Evolutionary conservation across 1,284 basidiomycete species (phyloP), one percentile per base, ranked within the genome.

Genomic region (Malassezia sp.): DNA sequence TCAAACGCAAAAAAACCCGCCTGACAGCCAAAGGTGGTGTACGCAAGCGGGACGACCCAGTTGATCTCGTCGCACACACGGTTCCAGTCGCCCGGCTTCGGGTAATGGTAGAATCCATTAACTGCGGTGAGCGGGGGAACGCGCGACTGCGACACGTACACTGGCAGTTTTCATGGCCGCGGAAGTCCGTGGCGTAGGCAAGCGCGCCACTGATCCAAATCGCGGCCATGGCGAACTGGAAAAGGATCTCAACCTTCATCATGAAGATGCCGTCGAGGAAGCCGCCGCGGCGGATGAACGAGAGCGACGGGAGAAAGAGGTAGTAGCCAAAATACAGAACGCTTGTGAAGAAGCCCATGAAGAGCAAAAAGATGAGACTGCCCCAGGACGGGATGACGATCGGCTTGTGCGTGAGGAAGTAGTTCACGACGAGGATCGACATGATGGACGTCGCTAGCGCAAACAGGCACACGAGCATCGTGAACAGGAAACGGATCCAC

Each of bases 91-190:
- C 42, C 48, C 0, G 71, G 71, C 52, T 71, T 66, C 14, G 66
- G 49, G 49, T 71, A 71, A 48, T 72, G 71, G 54, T 61, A 70
- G 53, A 71, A 72, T 2, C 71, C 71, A 39, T 72, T 69, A 47
- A 69, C n/a, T n/a, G n/a, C n/a, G n/a, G n/a, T n/a, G n/a, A n/a
- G n/a, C n/a, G n/a, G n/a, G n/a, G n/a, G n/a, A n/a, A n/a, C n/a
- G n/a, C n/a, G n/a, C n/a, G n/a, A n/a, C n/a, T n/a, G n/a, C n/a
- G n/a, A n/a, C n/a, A n/a, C n/a, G n/a, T n/a, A n/a, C n/a, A 70
- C 33, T 53, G 47, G 39, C 71, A 72, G 49, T 71, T 71, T 37
- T 72, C 70, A 18, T 50, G 47, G 1, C 71, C 71, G 15, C 71
- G 56, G 32, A 72, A 40, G 45, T 72, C 71, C 38, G 42, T 40